Evolutionary conservation across 73 alveolate genomes (phyloP), one percentile per base, ranked within the genome.

Genomic region (Paramecium primaurelia): DNA sequence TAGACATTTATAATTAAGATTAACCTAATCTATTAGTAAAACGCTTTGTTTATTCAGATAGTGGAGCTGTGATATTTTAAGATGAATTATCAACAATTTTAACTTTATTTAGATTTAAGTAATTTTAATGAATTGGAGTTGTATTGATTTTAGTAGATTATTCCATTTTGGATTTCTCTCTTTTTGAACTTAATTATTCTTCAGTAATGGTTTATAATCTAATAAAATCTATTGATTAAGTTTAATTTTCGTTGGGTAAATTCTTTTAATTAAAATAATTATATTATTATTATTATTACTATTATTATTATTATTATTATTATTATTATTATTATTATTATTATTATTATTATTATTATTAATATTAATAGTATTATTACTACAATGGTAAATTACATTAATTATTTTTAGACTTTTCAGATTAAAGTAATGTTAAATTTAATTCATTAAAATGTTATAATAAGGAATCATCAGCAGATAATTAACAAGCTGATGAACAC

Each of bases 381-480:
- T 80, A 25, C 16, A 80, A 80, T 10, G 91, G 91, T 51, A 80
- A 6, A 80, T 80, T 80, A 18, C 49, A 54, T 16, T 18, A 22
- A 42, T 1, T 45, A 38, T 40, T 80, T 47, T 80, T 80, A 22
- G 36, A 38, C 28, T 73, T 73, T 28, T 80, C 91, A 7, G 49
- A 42, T 49, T 80, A 12, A 10, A 80, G 49, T 20, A 80, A 38
- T 1, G 91, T 40, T 49, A 42, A 26, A 80, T 80, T 80, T 25
- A 80, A 36, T 26, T 80, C 91, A 80, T 80, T 80, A 49, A 80
- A 80, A 49, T 80, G 91, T 26, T 44, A 80, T 12, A 80, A 49
- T 47, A 80, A 47, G 1, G 91, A 80, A 80, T 80, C 91, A 80
- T 80, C 91, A 18, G 91, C 71, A 44, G 91, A 80, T 26, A 80